These are phyloP conservation scores for Sporothrix euskadiensis DNA, from an alignment of 2,329 filamentous ascomycete genomes.

Conservation along the genomic window DNA sequence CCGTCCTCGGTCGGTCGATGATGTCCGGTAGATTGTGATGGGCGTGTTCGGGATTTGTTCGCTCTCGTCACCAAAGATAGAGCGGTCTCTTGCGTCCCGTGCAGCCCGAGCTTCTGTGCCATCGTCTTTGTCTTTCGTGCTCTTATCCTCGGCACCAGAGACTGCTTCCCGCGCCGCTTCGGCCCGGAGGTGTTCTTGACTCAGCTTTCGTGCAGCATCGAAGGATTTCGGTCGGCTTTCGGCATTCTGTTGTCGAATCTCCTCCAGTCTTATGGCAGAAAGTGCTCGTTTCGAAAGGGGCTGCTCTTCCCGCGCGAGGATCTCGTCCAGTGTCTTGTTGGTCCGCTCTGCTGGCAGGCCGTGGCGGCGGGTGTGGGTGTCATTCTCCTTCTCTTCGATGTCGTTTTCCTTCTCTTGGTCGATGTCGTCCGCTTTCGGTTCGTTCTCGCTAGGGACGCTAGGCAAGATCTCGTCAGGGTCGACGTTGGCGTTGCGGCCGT, in stretches of 20 bases:
- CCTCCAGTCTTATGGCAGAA: conserved; percentile 53
- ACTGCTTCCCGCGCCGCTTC: neutral
- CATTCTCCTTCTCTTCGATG: neutral
- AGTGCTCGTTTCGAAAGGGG: conserved; percentile 49
- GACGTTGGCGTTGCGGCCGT: neutral
- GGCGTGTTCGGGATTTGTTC: conserved; percentile 45
- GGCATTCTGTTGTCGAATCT: conserved; percentile 55
- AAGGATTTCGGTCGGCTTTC: conserved; percentile 39
- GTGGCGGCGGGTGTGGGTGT: neutral
- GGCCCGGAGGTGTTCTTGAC: conserved; percentile 34
- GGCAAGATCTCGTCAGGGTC: conserved; percentile 18
- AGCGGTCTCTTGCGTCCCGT: neutral
- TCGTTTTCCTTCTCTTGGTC: neutral
- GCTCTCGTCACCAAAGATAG: conserved; percentile 34
- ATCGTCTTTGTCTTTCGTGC: neutral
- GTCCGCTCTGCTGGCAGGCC: conserved; percentile 32
- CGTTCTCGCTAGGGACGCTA: neutral
- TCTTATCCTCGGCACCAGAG: neutral
- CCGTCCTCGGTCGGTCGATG: conserved; percentile 26
- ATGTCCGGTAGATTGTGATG: conserved; percentile 43
- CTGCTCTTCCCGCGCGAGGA: conserved; percentile 47
- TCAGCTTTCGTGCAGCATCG: conserved; percentile 39
- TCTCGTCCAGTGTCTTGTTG: conserved; percentile 54
- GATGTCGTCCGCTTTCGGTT: neutral
- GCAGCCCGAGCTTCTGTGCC: conserved; percentile 23